Evolutionary conservation across 2,329 filamentous ascomycete genomes (phyloP).

Genomic region (Tolypocladium guangdongense): DNA sequence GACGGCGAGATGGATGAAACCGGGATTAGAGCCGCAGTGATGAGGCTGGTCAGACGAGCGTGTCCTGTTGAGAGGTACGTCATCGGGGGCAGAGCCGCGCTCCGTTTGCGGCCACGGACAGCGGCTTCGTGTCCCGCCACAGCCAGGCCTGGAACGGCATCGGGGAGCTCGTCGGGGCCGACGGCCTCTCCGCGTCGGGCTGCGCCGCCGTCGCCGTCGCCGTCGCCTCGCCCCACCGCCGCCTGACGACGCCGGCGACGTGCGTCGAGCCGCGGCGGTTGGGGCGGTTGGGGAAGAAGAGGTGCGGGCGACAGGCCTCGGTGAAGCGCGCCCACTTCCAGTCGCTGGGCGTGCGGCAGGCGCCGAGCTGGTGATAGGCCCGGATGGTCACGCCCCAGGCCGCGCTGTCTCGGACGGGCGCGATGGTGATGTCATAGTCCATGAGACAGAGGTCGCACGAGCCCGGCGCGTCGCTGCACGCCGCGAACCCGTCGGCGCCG

Average conservation of each 20-base stretch:
- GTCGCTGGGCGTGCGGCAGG: constrained; percentile 11
- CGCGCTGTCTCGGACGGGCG: not conserved
- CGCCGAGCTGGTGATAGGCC: constrained; percentile 11
- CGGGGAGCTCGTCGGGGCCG: not conserved
- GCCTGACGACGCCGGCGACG: constrained; percentile 7
- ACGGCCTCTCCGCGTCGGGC: not conserved
- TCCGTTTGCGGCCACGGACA: not conserved
- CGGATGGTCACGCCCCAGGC: constrained; percentile 6
- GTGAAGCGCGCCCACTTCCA: constrained; percentile 17
- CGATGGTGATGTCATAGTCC: constrained; percentile 13
- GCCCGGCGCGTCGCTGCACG: constrained; percentile 8
- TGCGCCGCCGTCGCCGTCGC: too few relatives aligned
- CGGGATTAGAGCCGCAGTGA: too few relatives aligned
- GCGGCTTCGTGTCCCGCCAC: constrained; percentile 1
- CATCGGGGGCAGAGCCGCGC: not conserved
- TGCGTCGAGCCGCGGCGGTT: constrained; percentile 10
- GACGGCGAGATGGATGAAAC: not conserved
- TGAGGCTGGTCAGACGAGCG: not conserved
- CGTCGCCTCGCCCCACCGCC: constrained; percentile 6
- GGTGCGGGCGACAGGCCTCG: constrained; percentile 8
- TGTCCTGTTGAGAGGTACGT: not conserved
- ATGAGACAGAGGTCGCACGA: constrained; percentile 13
- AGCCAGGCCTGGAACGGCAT: not conserved
- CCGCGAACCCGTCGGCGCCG: constrained; percentile 4
- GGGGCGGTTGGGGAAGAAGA: constrained; percentile 11